Evolutionary conservation across 106 monocot species (phyloP).

Genomic region (Dendrobium huoshanense): DNA sequence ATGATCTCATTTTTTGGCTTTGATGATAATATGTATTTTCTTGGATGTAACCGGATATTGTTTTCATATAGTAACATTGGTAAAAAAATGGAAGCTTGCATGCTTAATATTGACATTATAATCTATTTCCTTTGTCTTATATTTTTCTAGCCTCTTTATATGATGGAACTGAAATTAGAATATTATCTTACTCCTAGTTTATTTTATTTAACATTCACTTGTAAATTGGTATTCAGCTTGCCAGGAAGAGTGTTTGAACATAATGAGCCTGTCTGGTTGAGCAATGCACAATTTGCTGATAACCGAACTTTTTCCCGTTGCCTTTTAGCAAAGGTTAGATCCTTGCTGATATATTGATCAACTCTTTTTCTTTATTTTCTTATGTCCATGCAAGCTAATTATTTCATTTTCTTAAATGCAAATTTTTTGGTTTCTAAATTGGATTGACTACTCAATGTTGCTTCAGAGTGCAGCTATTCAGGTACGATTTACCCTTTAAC

Average conservation of each 20-base stretch:
- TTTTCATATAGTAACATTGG: neutral
- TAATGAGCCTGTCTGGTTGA: conserved; percentile 56
- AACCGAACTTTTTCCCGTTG: conserved; percentile 58
- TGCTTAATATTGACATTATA: neutral
- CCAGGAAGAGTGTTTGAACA: conserved; percentile 57
- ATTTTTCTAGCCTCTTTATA: neutral
- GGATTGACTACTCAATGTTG: neutral
- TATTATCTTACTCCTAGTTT: neutral
- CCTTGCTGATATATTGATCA: neutral
- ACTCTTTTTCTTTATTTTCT: neutral
- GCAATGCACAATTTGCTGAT: conserved; percentile 54
- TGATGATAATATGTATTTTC: neutral
- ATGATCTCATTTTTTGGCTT: neutral
- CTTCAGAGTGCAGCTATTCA: conserved; percentile 71
- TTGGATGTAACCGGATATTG: neutral
- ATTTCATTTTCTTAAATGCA: neutral
- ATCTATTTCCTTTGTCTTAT: neutral
- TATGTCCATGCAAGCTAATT: conserved; percentile 3
- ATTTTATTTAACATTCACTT: neutral
- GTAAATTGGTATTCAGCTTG: conserved; percentile 24
- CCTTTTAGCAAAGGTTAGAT: conserved; percentile 66
- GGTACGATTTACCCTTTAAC: conserved; percentile 18
- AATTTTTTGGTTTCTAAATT: neutral
- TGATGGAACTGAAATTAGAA: neutral
- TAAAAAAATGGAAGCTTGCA: neutral